Evolutionary conservation across 2,329 filamentous ascomycete genomes (phyloP), one percentile per base, ranked within the genome.

Genomic region (Didymella keratinophila): DNA sequence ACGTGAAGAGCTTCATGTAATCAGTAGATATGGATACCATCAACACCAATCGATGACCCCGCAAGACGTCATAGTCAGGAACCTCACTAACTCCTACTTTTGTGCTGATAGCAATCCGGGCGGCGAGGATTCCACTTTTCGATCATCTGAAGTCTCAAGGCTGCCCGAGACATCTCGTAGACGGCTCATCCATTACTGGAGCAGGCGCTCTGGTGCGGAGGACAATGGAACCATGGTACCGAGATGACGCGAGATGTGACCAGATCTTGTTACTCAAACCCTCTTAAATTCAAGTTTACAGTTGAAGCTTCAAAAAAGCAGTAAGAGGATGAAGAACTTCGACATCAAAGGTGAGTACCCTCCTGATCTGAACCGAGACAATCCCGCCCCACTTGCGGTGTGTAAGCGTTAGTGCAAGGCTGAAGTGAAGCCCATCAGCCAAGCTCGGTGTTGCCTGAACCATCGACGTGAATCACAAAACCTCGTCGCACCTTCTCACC

Each of bases 361-460:
- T 36, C 25, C 21, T 37, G 37, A 34, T 44, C 49, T 44, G 11
- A 28, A 50, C 39, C 20, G 18, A 54, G 34, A 46, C 46, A 41
- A 25, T 7, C 14, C 28, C 20, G 45, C 50, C 50, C 56, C 56
- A 46, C 53, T 51, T 54, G 49, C 45, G 50, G 49, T 56, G 51
- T 50, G 54, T 56, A 52, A 57, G 56, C 48, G 51, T 56, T 62
- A 58, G 61, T 58, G 58, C 56, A 54, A 56, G 58, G 56, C 61
- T 64, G 63, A 63, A 58, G 63, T 60, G 56, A 60, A 63, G 39
- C 58, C 62, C 47, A 47, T 56, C 41, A 36, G 65, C 65, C 67
- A 70, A 69, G 66, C 58, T 66, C 65, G 68, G 60, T 72, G 68
- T 58, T 69, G 71, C 71, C 71, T 74, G 69, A 73, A 71, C 62